These are phyloP conservation scores for Ogataea pini DNA, from an alignment of 805 yeast genomes.

Conservation along the genomic window DNA sequence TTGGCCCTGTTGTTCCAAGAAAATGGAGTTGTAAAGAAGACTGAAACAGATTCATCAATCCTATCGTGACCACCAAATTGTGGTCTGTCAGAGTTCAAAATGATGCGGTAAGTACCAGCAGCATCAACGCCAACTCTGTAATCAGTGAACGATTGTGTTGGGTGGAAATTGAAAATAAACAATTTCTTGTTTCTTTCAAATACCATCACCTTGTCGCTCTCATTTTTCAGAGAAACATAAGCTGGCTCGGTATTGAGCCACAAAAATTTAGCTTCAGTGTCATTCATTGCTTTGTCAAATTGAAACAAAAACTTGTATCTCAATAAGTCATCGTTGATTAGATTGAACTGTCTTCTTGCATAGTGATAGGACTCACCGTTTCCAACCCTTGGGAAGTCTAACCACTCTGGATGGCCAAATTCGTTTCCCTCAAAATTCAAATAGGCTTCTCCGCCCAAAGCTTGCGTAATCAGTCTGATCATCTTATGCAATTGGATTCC, in stretches of 20 bases:
- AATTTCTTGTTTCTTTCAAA: conserved; percentile 85
- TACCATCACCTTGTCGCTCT: conserved; percentile 82
- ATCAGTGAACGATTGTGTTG: conserved; percentile 77
- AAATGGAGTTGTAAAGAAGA: conserved; percentile 70
- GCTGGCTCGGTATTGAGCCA: conserved; percentile 76
- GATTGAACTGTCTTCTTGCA: conserved; percentile 92
- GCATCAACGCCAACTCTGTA: conserved; percentile 87
- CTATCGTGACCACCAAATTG: conserved; percentile 83
- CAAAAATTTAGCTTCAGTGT: conserved; percentile 64
- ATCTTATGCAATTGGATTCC: conserved; percentile 90
- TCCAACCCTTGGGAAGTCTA: conserved; percentile 92
- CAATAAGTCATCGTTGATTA: conserved; percentile 75
- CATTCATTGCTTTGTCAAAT: conserved; percentile 88
- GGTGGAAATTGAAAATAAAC: conserved; percentile 90
- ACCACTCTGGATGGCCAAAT: conserved; percentile 99
- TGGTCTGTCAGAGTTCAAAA: conserved; percentile 70
- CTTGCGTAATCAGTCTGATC: conserved; percentile 83
- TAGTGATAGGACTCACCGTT: conserved; percentile 88
- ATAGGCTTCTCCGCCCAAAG: conserved; percentile 97
- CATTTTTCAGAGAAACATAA: conserved; percentile 85
- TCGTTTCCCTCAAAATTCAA: conserved; percentile 96
- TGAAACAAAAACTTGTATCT: conserved; percentile 75
- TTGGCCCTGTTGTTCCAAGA: conserved; percentile 81
- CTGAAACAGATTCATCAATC: conserved; percentile 53
- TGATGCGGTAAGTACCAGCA: conserved; percentile 74